A percentile compares a stretch with the other conserved stretches of the same genome.
These are phyloP conservation scores for Penicillium waksmanii DNA, from an alignment of 495 filamentous ascomycete species.

Conservation along the genomic window DNA sequence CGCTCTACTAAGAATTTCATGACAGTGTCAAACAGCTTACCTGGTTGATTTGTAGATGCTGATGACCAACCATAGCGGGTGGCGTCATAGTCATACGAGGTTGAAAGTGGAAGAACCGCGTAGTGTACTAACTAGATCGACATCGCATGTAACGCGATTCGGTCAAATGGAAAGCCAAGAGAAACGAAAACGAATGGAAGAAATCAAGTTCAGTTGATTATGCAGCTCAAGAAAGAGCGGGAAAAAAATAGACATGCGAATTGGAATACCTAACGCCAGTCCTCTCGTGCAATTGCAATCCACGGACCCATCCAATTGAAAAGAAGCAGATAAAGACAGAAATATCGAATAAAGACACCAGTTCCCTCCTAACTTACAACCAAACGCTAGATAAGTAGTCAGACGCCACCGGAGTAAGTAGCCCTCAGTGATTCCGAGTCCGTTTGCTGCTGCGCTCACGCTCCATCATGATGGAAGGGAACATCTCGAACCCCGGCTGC, in stretches of 20 bases:
- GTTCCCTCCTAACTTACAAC: slow-evolving; percentile 7
- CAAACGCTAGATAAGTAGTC: neutral
- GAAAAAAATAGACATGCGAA: neutral
- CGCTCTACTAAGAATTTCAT: neutral
- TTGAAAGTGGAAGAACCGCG: neutral
- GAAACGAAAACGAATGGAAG: neutral
- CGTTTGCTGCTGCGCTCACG: slow-evolving; percentile 36
- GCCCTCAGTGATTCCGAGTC: slow-evolving; percentile 27
- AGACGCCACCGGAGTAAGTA: neutral
- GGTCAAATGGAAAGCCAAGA: neutral
- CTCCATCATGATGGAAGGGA: slow-evolving; percentile 27
- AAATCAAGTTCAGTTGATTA: slow-evolving; percentile 4
- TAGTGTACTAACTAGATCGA: neutral
- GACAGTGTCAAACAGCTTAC: too few relatives aligned
- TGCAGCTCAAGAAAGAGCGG: slow-evolving; percentile 1
- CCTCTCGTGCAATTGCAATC: neutral
- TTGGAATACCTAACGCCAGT: neutral
- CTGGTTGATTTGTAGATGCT: neutral
- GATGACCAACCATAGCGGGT: slow-evolving; percentile 7
- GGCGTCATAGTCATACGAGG: slow-evolving; percentile 15
- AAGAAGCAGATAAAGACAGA: neutral
- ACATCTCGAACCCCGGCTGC: slow-evolving; percentile 24
- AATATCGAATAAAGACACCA: slow-evolving; percentile 1
- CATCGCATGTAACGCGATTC: neutral
- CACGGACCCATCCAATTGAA: neutral